These are phyloP conservation scores for Phytopythium delawarense DNA, from an alignment of 352 stramenopile species.

Conservation along the genomic window DNA sequence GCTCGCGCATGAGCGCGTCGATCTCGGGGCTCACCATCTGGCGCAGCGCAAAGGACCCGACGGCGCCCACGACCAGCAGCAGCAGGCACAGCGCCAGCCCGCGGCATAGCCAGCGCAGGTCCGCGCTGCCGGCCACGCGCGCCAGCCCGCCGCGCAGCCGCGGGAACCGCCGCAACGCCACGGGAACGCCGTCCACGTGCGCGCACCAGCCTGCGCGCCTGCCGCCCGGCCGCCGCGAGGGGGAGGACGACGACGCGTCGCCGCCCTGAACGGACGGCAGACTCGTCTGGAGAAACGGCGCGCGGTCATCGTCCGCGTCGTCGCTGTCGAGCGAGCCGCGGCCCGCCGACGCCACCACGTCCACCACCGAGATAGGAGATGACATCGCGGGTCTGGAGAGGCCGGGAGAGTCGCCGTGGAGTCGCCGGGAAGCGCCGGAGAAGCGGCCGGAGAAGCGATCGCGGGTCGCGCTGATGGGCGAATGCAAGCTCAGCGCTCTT, in stretches of 20 bases:
- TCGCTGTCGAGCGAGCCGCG: conserved; percentile 6
- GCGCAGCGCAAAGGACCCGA: conserved; percentile 65
- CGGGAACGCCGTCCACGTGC: conserved; percentile 11
- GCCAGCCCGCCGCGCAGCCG: conserved; percentile 16
- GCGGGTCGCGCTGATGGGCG: too few species aligned
- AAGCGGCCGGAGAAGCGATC: too few species aligned
- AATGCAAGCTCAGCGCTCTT: too few species aligned
- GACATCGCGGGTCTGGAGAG: too few species aligned
- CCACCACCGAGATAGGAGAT: neutral
- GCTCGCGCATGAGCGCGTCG: conserved; percentile 56
- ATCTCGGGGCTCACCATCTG: conserved; percentile 79
- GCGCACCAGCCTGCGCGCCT: neutral
- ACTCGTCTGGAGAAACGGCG: conserved; percentile 14
- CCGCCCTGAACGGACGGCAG: neutral
- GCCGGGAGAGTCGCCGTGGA: too few species aligned
- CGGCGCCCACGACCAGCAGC: conserved; percentile 52
- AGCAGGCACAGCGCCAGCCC: conserved; percentile 43
- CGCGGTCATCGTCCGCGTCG: conserved; percentile 15
- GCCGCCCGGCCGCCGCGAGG: conserved; percentile 9
- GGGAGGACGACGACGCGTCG: too few species aligned
- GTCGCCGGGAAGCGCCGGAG: too few species aligned
- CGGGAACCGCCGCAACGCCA: conserved; percentile 21
- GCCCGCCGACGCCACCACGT: conserved; percentile 3
- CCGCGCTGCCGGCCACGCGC: conserved; percentile 30
- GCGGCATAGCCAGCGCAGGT: conserved; percentile 20